These are phyloP conservation scores for Coemansia sp. DNA, from an alignment of 192 early-diverging fungal species.

Conservation along the genomic window DNA sequence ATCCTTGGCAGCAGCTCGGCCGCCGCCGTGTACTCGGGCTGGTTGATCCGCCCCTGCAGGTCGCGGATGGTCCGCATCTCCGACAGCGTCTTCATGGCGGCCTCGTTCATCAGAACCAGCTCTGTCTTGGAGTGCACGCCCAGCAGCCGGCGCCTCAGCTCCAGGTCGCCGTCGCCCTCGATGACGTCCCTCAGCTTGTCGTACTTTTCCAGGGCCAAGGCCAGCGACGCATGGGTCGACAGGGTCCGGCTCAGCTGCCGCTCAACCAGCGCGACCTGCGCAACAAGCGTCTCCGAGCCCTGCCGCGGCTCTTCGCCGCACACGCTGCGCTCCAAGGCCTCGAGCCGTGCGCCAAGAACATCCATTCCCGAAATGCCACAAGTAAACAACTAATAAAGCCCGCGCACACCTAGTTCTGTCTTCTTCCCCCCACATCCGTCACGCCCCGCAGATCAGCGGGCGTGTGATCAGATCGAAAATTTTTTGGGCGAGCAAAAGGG, in stretches of 20 bases:
- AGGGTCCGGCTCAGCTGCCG: conserved; percentile 18
- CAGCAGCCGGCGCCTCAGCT: conserved; percentile 27
- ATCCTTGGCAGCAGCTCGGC: conserved; percentile 19
- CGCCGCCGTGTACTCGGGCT: conserved; percentile 36
- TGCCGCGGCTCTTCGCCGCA: not conserved
- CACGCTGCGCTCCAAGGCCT: conserved; percentile 33
- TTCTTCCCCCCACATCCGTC: too few species aligned
- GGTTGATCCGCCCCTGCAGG: conserved; percentile 29
- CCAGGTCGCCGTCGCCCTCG: conserved; percentile 41
- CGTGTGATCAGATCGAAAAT: not conserved
- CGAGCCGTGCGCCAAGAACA: conserved; percentile 17
- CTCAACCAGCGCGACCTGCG: conserved; percentile 29
- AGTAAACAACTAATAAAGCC: not conserved
- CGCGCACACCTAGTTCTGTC: too few species aligned
- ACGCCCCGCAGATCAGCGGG: too few species aligned
- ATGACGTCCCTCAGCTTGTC: conserved; percentile 33
- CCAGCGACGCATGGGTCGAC: conserved; percentile 14
- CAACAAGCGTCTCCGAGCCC: conserved; percentile 2
- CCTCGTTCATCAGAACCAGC: conserved; percentile 31
- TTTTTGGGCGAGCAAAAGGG: not conserved
- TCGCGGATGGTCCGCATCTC: conserved; percentile 29
- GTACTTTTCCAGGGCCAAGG: conserved; percentile 29
- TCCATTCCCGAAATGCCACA: conserved; percentile 23
- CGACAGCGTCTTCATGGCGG: conserved; percentile 15
- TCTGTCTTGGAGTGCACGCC: conserved; percentile 36